phyloP scores from a whole-genome alignment of 2,329 filamentous ascomycete genomes.

The Beauveria brongniartii region DNA sequence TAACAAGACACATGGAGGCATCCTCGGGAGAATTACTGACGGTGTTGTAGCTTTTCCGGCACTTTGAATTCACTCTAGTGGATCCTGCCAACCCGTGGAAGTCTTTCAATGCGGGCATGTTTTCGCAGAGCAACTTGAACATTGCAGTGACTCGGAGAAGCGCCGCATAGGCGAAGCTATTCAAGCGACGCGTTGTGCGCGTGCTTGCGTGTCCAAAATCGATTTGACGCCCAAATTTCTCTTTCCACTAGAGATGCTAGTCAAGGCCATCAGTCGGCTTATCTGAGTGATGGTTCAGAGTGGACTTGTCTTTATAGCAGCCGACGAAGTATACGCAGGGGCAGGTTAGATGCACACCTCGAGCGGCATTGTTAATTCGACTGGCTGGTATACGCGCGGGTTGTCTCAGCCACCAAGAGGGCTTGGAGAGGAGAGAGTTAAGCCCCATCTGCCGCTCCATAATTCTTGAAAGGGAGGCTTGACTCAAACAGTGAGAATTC shows the following conservation, averaged over 20 bases:
- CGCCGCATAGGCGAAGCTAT: background rate
- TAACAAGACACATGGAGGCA: background rate
- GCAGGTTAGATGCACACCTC: no score
- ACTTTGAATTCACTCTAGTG: constrained; percentile 14
- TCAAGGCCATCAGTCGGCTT: background rate
- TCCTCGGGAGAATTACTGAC: background rate
- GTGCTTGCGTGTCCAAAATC: background rate
- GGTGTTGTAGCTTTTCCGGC: constrained; percentile 14
- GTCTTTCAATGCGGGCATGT: constrained; percentile 13
- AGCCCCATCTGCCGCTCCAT: no score
- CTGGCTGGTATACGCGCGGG: no score
- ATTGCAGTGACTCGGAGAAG: background rate
- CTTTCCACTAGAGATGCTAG: no score
- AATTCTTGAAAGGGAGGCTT: no score
- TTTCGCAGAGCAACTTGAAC: constrained; percentile 10
- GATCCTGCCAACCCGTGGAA: constrained; percentile 15
- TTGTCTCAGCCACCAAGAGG: no score
- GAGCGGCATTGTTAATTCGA: no score
- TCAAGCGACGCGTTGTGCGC: background rate
- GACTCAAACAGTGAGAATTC: no score
- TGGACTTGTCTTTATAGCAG: no score
- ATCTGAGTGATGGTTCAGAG: background rate
- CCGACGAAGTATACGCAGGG: no score
- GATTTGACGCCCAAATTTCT: background rate
- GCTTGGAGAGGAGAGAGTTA: no score